Percentiles rank a stretch among this genome's conserved stretches.
Evolutionary conservation across 352 stramenopile species (phyloP).

Genomic region (Globisporangium radiosum): DNA sequence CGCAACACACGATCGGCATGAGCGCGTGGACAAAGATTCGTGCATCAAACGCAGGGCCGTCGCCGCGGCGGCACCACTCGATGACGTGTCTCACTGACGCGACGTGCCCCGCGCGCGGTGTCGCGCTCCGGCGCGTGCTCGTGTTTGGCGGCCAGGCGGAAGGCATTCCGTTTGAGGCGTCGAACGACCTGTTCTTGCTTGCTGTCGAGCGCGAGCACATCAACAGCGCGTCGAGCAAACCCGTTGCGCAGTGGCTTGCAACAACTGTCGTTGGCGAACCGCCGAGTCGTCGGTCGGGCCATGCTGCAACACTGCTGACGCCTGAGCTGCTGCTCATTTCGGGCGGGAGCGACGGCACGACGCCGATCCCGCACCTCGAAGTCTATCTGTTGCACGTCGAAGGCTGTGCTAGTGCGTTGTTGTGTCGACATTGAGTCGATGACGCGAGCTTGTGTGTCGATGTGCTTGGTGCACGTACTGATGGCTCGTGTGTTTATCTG

Average conservation of each 20-base stretch:
- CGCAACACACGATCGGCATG: slow-evolving; percentile 28
- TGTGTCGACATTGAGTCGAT: too few relatives aligned
- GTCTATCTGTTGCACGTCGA: slow-evolving; percentile 40
- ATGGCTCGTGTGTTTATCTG: not conserved
- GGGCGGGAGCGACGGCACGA: slow-evolving; percentile 57
- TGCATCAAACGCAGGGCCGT: slow-evolving; percentile 29
- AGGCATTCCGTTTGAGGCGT: slow-evolving; percentile 57
- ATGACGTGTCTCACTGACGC: slow-evolving; percentile 51
- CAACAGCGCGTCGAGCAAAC: slow-evolving; percentile 11
- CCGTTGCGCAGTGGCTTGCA: slow-evolving; percentile 31
- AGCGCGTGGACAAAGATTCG: slow-evolving; percentile 60
- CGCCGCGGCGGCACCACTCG: slow-evolving; percentile 49
- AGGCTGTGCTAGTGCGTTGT: slow-evolving; percentile 20
- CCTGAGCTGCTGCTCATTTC: slow-evolving; percentile 39
- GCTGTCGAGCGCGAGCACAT: slow-evolving; percentile 1
- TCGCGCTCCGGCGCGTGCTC: slow-evolving; percentile 39
- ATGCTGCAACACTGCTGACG: slow-evolving; percentile 37
- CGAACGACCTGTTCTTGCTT: slow-evolving; percentile 56
- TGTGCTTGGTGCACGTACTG: too few relatives aligned
- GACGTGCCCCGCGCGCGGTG: not conserved
- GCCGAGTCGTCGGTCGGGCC: slow-evolving; percentile 40
- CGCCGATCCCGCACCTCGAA: slow-evolving; percentile 33
- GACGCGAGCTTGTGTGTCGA: not conserved
- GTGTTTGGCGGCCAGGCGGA: slow-evolving; percentile 69
- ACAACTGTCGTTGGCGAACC: slow-evolving; percentile 21